Evolutionary conservation across 805 yeast genomes (phyloP).

Genomic region (Tetrapisispora iriomotensis): DNA sequence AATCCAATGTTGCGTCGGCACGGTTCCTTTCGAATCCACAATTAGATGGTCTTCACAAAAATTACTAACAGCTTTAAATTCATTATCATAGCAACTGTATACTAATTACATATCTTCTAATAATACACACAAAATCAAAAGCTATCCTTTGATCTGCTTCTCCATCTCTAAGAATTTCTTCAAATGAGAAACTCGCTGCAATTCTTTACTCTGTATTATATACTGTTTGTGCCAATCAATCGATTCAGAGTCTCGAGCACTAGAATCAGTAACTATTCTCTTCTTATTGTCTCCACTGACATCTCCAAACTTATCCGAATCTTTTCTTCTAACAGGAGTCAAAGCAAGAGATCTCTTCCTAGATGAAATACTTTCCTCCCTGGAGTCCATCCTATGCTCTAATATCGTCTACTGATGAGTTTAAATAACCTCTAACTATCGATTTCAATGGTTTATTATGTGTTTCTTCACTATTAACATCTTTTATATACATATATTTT

Average conservation of each 20-base stretch:
- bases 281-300: slow-evolving; percentile 6
- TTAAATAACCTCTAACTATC: too few relatives aligned
- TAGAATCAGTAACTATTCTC: slow-evolving; percentile 7
- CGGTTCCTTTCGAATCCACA: slow-evolving; percentile 39
- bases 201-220: slow-evolving; percentile 13
- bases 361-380: not conserved
- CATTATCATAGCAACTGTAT: not conserved
- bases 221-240: slow-evolving; percentile 16
- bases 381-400: not conserved
- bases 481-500: too few relatives aligned
- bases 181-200: slow-evolving; percentile 12
- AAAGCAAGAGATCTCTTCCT: not conserved
- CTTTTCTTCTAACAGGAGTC: not conserved
- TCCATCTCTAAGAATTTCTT: slow-evolving; percentile 20
- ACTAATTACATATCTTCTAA: not conserved
- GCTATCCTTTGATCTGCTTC: not conserved
- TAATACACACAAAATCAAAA: not conserved
- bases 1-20: slow-evolving; percentile 33
- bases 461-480: too few relatives aligned
- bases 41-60: slow-evolving; percentile 22
- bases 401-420: too few relatives aligned
- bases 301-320: not conserved
- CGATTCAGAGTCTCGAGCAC: slow-evolving; percentile 1
- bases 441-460: too few relatives aligned
- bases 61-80: too few relatives aligned